A percentile compares a stretch with the other conserved stretches of the same genome.
These are phyloP conservation scores for Pholiota adiposa DNA, from an alignment of 1,284 basidiomycete species.

Conservation along the genomic window DNA sequence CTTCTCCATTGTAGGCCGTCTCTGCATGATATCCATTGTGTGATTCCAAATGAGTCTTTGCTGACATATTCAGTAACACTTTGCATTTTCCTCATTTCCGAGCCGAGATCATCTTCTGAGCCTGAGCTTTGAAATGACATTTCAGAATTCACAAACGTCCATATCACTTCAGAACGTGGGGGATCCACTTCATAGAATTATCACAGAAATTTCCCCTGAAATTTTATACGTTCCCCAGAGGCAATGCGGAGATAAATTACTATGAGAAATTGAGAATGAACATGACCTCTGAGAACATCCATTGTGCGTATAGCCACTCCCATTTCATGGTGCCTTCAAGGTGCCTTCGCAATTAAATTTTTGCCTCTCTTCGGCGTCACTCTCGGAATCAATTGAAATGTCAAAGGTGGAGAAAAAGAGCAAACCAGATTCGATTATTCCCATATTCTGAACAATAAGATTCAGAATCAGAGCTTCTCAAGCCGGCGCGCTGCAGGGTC, in stretches of 20 bases:
- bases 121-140: not conserved
- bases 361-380: not conserved
- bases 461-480: not conserved
- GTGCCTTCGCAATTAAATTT: not conserved
- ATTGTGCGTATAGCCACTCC: not conserved
- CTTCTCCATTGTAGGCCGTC: not conserved
- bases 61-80: not conserved
- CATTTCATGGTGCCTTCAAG: not conserved
- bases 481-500: not conserved
- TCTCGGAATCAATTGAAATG: not conserved
- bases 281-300: not conserved
- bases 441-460: conserved; percentile 10
- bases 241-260: not conserved
- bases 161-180: not conserved
- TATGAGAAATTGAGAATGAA: too few relatives aligned
- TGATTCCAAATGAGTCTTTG: not conserved
- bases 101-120: not conserved
- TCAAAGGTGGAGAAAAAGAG: not conserved
- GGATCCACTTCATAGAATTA: not conserved
- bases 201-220: not conserved
- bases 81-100: conserved; percentile 3
- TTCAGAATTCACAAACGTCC: not conserved
- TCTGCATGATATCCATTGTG: not conserved
- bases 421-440: conserved; percentile 5
- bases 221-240: not conserved